Conservation (phyloP, 495 filamentous ascomycete species). For the Penicillium atrosanguineum region DNA sequence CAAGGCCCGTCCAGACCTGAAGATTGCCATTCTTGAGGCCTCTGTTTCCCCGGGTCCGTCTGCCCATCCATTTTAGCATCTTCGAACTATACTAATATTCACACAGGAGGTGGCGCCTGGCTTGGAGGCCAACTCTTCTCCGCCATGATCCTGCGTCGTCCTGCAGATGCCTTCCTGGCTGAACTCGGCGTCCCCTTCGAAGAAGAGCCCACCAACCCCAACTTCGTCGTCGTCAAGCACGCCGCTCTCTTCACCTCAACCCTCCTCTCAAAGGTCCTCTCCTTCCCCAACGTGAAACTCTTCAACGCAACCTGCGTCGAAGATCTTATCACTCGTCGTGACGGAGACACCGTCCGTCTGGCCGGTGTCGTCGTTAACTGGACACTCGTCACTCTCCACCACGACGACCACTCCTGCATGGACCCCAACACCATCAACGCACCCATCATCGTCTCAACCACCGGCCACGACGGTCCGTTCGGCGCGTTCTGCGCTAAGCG, state of each 20-base stretch:
- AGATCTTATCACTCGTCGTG: constrained; percentile 77
- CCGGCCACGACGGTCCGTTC: constrained; percentile 87
- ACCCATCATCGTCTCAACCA: constrained; percentile 79
- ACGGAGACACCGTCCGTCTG: constrained; percentile 54
- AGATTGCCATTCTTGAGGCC: constrained; percentile 88
- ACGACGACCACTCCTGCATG: constrained; percentile 92
- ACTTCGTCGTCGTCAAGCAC: constrained; percentile 90
- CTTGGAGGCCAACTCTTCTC: constrained; percentile 89
- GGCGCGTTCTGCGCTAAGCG: constrained; percentile 87
- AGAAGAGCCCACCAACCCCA: constrained; percentile 76
- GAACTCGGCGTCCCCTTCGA: constrained; percentile 84
- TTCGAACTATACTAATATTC: not conserved
- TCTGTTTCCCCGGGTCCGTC: constrained; percentile 68
- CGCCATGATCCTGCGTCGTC: constrained; percentile 92
- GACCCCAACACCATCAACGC: constrained; percentile 95
- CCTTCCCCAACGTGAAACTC: constrained; percentile 87
- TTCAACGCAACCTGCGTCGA: constrained; percentile 93
- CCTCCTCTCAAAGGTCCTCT: constrained; percentile 72
- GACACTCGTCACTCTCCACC: constrained; percentile 87
- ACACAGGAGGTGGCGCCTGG: constrained; percentile 77
- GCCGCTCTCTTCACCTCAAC: constrained; percentile 89
- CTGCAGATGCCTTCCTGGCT: constrained; percentile 76
- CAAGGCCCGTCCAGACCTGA: constrained; percentile 81
- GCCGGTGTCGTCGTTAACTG: constrained; percentile 93
- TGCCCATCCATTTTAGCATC: not conserved